A percentile compares a stretch with the other conserved stretches of the same genome.
These are phyloP conservation scores for Volvariella volvacea DNA, from an alignment of 1,284 basidiomycete genomes.

Conservation along the genomic window DNA sequence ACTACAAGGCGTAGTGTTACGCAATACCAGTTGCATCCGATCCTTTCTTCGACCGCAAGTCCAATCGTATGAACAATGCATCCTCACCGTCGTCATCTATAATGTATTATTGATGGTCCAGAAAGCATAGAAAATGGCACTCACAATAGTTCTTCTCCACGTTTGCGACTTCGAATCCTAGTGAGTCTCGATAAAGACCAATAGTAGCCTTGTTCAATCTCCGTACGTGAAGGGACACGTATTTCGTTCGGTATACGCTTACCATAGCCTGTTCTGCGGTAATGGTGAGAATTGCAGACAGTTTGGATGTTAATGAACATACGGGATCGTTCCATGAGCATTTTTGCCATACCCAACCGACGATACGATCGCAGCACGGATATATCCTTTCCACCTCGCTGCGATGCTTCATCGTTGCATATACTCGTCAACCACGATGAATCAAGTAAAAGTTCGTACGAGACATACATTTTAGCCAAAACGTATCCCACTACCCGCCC, in stretches of 20 bases:
- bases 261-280: conserved; percentile 80
- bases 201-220: conserved; percentile 85
- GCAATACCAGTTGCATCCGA: too few relatives aligned
- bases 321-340: conserved; percentile 86
- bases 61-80: conserved; percentile 74
- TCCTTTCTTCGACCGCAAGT: too few relatives aligned
- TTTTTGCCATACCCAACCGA: conserved; percentile 80
- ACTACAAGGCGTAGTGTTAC: too few relatives aligned
- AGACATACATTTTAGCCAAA: conserved; percentile 81
- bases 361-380: conserved; percentile 84
- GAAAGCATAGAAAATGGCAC: conserved; percentile 22
- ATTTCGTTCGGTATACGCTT: conserved; percentile 70
- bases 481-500: conserved; percentile 94
- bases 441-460: conserved; percentile 2
- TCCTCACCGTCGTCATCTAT: conserved; percentile 82
- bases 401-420: conserved; percentile 47
- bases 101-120: neutral
- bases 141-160: conserved; percentile 82
- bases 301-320: conserved; percentile 20
- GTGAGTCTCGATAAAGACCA: conserved; percentile 73
- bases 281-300: conserved; percentile 1
- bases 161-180: conserved; percentile 74
- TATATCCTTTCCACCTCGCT: conserved; percentile 61
- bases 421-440: conserved; percentile 7
- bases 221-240: conserved; percentile 81